These are phyloP conservation scores for Hypocrella siamensis DNA, from an alignment of 2,329 filamentous ascomycete species.

Conservation along the genomic window DNA sequence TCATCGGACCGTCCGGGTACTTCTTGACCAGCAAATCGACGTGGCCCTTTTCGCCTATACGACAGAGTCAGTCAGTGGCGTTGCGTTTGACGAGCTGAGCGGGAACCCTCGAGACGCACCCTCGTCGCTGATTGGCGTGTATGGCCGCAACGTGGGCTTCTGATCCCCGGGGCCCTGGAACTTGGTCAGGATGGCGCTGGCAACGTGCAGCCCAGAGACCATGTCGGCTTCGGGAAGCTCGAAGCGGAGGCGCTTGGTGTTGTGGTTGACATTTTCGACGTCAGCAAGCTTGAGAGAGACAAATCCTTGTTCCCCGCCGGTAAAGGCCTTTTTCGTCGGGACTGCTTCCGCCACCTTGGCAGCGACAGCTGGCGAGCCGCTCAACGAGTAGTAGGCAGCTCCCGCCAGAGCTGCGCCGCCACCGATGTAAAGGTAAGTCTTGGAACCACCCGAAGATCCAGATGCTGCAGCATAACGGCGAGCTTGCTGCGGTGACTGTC, in stretches of 20 bases:
- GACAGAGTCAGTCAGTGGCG: neutral
- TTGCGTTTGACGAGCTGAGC: neutral
- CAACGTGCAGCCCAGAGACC: conserved; percentile 66
- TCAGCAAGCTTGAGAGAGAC: conserved; percentile 65
- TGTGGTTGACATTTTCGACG: conserved; percentile 73
- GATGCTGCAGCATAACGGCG: conserved; percentile 55
- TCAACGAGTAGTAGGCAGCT: conserved; percentile 41
- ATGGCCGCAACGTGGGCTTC: conserved; percentile 81
- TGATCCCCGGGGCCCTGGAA: conserved; percentile 70
- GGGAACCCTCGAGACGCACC: conserved; percentile 25
- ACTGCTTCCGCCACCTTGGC: conserved; percentile 28
- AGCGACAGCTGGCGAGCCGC: conserved; percentile 37
- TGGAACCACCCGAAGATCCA: conserved; percentile 36
- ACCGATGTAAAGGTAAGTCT: conserved; percentile 43
- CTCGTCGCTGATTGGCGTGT: conserved; percentile 84
- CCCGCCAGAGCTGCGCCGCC: conserved; percentile 43
- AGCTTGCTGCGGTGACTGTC: conserved; percentile 25
- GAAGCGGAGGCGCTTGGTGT: conserved; percentile 88
- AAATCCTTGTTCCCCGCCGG: conserved; percentile 81
- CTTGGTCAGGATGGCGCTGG: conserved; percentile 84
- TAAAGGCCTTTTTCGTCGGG: conserved; percentile 40
- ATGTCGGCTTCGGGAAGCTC: conserved; percentile 69
- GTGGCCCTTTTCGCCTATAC: conserved; percentile 56
- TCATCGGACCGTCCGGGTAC: conserved; percentile 87
- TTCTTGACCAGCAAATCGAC: conserved; percentile 84